phyloP scores from a whole-genome alignment of 2,329 filamentous ascomycete species.

The Penicillium sp. region DNA sequence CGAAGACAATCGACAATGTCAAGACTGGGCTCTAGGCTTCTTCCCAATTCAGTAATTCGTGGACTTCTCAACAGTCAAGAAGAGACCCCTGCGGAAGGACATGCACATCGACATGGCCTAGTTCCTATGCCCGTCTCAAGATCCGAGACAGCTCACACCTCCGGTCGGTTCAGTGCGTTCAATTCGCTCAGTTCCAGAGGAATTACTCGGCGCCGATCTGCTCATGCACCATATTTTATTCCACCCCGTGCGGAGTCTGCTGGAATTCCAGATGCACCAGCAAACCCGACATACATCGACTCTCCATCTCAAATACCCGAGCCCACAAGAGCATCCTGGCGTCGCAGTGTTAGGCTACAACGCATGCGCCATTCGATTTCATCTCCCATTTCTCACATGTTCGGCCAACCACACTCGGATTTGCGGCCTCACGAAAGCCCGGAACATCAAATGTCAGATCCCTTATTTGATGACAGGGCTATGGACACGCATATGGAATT shows the following conservation, averaged over 20 bases:
- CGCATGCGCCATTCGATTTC: constrained; percentile 48
- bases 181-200: constrained; percentile 41
- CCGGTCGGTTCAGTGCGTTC: constrained; percentile 43
- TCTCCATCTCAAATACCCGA: constrained; percentile 29
- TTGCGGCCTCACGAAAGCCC: constrained; percentile 29
- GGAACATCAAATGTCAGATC: constrained; percentile 31
- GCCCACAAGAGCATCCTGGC: constrained; percentile 38
- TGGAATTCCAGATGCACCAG: constrained; percentile 30
- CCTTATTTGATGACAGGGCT: constrained; percentile 26
- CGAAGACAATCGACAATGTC: constrained; percentile 51
- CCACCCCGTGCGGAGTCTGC: constrained; percentile 37
- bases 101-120: constrained; percentile 45
- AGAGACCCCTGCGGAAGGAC: constrained; percentile 47
- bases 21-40: constrained; percentile 47
- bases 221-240: constrained; percentile 42
- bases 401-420: constrained; percentile 37
- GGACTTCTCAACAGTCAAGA: constrained; percentile 48
- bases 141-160: constrained; percentile 35
- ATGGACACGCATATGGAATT: constrained; percentile 45
- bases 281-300: constrained; percentile 30
- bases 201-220: constrained; percentile 41
- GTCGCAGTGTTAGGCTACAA: constrained; percentile 42
- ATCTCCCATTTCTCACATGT: constrained; percentile 46
- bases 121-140: constrained; percentile 40
- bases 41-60: constrained; percentile 49